Conservation (phyloP, 2,329 filamentous ascomycete genomes). For the Diplodia seriata region DNA sequence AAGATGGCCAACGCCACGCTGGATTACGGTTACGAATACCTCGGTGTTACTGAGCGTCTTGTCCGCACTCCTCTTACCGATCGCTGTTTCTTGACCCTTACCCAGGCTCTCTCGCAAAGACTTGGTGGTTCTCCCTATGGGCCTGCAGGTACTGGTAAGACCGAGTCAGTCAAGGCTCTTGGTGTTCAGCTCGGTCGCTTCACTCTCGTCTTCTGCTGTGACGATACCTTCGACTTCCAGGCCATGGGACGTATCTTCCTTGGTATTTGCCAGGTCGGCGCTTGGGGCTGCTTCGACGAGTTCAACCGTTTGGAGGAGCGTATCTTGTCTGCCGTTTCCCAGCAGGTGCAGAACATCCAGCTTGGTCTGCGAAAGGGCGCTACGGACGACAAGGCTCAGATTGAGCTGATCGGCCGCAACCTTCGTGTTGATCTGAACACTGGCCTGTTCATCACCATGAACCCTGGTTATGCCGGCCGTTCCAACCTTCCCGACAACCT, state of each 20-base stretch:
- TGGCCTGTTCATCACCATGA: slow-evolving; percentile 99
- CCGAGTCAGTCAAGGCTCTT: slow-evolving; percentile 96
- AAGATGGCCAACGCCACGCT: slow-evolving; percentile 97
- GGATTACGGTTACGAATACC: slow-evolving; percentile 96
- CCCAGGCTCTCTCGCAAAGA: slow-evolving; percentile 91
- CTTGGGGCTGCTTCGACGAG: slow-evolving; percentile 99
- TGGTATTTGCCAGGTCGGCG: slow-evolving; percentile 97
- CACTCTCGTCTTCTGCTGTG: slow-evolving; percentile 98
- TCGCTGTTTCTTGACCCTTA: slow-evolving; percentile 96
- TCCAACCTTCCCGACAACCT: slow-evolving; percentile 98
- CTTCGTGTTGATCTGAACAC: slow-evolving; percentile 90
- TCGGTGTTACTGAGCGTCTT: slow-evolving; percentile 93
- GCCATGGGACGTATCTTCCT: slow-evolving; percentile 99
- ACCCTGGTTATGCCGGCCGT: slow-evolving; percentile 96
- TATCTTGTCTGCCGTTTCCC: slow-evolving; percentile 96
- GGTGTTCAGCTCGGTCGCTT: slow-evolving; percentile 96
- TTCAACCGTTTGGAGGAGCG: slow-evolving; percentile 99
- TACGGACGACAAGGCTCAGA: slow-evolving; percentile 83
- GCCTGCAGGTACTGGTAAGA: slow-evolving; percentile 97
- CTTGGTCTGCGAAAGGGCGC: slow-evolving; percentile 86
- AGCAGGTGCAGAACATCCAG: slow-evolving; percentile 99
- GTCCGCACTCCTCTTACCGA: slow-evolving; percentile 97
- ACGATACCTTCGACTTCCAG: slow-evolving; percentile 99
- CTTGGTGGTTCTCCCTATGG: slow-evolving; percentile 97
- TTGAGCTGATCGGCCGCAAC: slow-evolving; percentile 91